phyloP scores from a whole-genome alignment of 371 early-diverging fungal species.

The Neoconidiobolus thromboides region DNA sequence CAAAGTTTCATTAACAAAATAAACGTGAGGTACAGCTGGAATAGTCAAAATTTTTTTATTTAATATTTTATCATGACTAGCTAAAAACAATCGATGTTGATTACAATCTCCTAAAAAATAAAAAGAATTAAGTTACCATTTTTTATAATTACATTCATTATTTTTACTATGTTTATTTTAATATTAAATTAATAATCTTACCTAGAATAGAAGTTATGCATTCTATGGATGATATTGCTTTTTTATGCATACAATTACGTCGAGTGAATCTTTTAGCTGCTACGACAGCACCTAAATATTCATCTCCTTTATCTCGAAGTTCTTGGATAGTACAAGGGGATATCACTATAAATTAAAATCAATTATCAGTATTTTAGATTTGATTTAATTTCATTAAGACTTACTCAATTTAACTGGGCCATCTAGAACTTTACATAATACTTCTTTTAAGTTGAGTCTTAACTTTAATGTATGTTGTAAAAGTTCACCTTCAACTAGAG shows the following conservation, averaged over 20 bases:
- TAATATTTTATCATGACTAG: background rate
- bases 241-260: background rate
- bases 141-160: too few species aligned
- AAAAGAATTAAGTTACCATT: too few species aligned
- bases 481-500: slow-evolving; percentile 3
- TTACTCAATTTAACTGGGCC: slow-evolving; percentile 2
- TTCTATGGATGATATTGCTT: background rate
- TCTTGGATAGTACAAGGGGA: slow-evolving; percentile 1
- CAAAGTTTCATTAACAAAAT: background rate
- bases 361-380: background rate
- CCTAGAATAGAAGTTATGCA: background rate
- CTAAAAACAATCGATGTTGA: background rate
- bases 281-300: background rate
- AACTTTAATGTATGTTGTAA: background rate
- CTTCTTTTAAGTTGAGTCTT: background rate
- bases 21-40: background rate
- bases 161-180: too few species aligned
- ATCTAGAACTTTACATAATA: background rate
- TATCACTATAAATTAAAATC: background rate
- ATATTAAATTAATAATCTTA: background rate
- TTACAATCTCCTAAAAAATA: too few species aligned
- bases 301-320: background rate
- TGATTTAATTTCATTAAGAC: background rate
- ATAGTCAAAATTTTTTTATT: background rate
- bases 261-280: slow-evolving; percentile 1